Evolutionary conservation across 306 rosid genomes (phyloP).

Genomic region (Argentina anserina): DNA sequence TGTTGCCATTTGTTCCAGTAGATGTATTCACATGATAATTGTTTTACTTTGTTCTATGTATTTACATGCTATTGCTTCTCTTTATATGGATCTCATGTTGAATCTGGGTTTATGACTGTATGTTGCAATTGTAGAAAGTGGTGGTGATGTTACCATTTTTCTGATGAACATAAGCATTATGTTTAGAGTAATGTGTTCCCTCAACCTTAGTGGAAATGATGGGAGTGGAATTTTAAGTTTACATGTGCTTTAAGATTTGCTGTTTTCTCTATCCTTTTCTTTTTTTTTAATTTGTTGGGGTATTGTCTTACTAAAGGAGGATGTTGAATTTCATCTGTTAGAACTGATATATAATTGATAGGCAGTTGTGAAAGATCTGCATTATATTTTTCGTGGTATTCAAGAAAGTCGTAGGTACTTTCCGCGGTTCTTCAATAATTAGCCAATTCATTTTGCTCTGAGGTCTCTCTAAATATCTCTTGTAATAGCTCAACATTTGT

Average conservation of each 20-base stretch:
- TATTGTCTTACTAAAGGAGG: background rate
- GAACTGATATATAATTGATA: background rate
- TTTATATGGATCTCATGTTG: background rate
- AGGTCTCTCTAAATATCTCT: no score
- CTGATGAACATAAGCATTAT: background rate
- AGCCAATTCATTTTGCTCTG: background rate
- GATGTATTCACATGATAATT: background rate
- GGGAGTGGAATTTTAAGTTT: background rate
- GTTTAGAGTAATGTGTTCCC: background rate
- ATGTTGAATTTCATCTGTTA: background rate
- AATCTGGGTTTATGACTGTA: background rate
- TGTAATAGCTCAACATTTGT: no score
- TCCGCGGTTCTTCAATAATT: background rate
- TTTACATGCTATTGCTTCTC: background rate
- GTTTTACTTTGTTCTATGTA: no score
- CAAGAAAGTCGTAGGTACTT: background rate
- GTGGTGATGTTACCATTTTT: background rate
- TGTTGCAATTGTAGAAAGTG: slow-evolving; percentile 5
- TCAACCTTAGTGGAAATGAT: background rate
- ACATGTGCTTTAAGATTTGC: background rate
- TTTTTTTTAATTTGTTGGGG: background rate
- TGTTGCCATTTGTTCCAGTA: background rate
- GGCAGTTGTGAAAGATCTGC: background rate
- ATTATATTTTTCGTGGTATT: background rate
- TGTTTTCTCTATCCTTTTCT: background rate